These are phyloP conservation scores for Quercus lobata DNA, from an alignment of 331 rosid genomes.

Conservation along the genomic window DNA sequence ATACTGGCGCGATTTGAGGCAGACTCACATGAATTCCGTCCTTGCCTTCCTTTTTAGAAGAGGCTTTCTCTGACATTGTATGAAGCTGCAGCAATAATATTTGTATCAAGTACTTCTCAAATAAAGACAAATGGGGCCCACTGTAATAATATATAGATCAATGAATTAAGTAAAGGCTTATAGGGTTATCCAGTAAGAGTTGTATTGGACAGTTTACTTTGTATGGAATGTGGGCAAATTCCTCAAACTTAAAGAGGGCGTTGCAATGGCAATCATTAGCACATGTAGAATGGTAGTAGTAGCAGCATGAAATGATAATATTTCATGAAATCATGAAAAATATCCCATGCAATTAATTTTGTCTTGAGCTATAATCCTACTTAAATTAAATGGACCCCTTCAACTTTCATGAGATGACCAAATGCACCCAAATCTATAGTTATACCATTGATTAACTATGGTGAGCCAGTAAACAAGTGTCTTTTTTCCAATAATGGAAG, in stretches of 20 bases:
- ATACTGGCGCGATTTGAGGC: conserved; percentile 39
- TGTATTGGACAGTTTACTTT: not conserved
- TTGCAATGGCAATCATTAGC: not conserved
- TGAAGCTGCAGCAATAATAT: conserved; percentile 53
- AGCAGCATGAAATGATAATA: not conserved
- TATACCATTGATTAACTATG: not conserved
- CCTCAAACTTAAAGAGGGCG: not conserved
- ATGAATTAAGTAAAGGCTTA: not conserved
- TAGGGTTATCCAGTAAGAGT: not conserved
- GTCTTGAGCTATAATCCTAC: not conserved
- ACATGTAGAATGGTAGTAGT: not conserved
- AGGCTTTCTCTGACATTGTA: conserved; percentile 44
- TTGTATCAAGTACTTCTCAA: conserved; percentile 1
- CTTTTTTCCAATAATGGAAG: not conserved
- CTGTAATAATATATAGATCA: not conserved
- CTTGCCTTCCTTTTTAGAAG: conserved; percentile 37
- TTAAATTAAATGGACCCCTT: not conserved
- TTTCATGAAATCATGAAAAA: no score
- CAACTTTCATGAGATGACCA: not conserved
- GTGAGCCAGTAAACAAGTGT: not conserved
- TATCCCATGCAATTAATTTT: no score
- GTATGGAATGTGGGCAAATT: not conserved
- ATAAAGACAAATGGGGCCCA: conserved; percentile 1
- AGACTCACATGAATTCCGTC: conserved; percentile 25
- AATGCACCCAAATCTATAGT: not conserved